Base-by-base conservation (phyloP, 257 asterid species). In the Parsonsia alboflavescens region DNA sequence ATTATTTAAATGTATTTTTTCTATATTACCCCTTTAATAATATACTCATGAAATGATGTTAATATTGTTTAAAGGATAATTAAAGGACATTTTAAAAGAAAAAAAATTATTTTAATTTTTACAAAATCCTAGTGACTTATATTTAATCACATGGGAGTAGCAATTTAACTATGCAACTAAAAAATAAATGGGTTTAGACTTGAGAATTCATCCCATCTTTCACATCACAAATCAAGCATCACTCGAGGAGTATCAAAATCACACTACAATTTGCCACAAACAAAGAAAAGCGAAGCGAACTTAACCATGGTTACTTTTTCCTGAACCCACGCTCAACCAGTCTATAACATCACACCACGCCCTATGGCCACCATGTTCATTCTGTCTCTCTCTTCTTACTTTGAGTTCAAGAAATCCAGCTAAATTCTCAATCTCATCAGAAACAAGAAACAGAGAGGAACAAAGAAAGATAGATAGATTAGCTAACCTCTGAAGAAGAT, bases 401-500 rank as follows among this genome's bases (percentile, higher is more conserved):
- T 83, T 78, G 73, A 12, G 65, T 68, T 67, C 74, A 76, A 70
- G 74, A 70, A 69, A 67, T 44, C 78, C 76, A 77, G 69, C 11
- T 59, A 61, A 33, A 33, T 33, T 33, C 39, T 33, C 16, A 12
- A 46, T 1, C 73, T 52, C 21, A 44, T 4, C 21, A 2, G 16
- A 26, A 73, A n/a, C n/a, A 44, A 54, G 52, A 64, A 19, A 44
- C 7, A 50, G 39, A 8, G 36, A 19, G 50, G 5, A 6, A 6
- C 21, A 7, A 26, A 16, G 17, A 2, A 7, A 5, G 17, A 42
- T 7, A 2, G 59, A 69, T 12, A 39, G 15, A 65, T 17, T 39
- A 64, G 28, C 46, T 65, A 7, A 39, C 50, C 70, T 69, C n/a
- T 28, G 50, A 21, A 62, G 26, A 62, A 78, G 69, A 91, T 94